Percentiles rank a stretch among this genome's conserved stretches.
Evolutionary conservation across 805 yeast species (phyloP).

Genomic region (Wickerhamomyces bovis): DNA sequence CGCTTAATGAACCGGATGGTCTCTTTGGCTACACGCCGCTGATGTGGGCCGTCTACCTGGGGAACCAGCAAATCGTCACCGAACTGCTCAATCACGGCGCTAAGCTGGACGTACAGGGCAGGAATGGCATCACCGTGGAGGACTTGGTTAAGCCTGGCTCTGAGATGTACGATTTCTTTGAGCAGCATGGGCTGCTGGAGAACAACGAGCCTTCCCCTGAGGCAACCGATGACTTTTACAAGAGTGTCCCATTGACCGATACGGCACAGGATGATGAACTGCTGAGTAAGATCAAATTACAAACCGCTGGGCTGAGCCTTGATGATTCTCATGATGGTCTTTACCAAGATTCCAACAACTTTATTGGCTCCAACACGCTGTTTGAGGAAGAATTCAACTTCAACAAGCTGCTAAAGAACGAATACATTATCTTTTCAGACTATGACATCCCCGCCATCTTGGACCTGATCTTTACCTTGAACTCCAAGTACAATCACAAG

Average conservation of each 20-base stretch:
- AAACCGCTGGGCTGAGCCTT: conserved; percentile 33
- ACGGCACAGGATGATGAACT: conserved; percentile 27
- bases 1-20: conserved; percentile 46
- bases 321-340: conserved; percentile 20
- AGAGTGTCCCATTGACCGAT: conserved; percentile 4
- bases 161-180: conserved; percentile 52
- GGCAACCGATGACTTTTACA: conserved; percentile 13
- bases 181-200: conserved; percentile 41
- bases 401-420: conserved; percentile 46
- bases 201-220: background rate
- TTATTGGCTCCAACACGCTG: conserved; percentile 9
- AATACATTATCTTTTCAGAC: conserved; percentile 57
- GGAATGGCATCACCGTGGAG: conserved; percentile 44
- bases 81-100: conserved; percentile 59
- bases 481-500: conserved; percentile 44
- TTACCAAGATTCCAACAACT: conserved; percentile 16
- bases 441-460: conserved; percentile 70
- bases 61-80: conserved; percentile 48
- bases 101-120: conserved; percentile 37
- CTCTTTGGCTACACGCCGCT: conserved; percentile 57
- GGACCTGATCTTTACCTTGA: conserved; percentile 51
- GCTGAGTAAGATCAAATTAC: conserved; percentile 29
- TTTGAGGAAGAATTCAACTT: conserved; percentile 47
- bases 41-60: conserved; percentile 80
- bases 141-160: conserved; percentile 52